A percentile compares a stretch with the other conserved stretches of the same genome.
phyloP scores from a whole-genome alignment of 306 rosid species.

The Prinsepia uniflora region DNA sequence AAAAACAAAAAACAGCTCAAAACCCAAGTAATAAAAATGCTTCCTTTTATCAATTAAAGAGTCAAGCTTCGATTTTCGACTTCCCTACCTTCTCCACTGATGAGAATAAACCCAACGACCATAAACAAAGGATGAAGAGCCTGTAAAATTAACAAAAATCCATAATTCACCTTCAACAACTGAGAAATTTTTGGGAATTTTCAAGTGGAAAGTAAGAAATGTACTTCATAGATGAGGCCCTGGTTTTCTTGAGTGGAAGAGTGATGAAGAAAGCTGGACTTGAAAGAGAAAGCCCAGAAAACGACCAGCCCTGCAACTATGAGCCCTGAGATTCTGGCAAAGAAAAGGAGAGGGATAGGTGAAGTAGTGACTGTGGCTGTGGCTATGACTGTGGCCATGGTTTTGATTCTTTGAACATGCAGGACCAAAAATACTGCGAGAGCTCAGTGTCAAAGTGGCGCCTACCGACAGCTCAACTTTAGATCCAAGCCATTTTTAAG shows the following conservation, averaged over 20 bases:
- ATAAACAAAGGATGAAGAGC: conserved; percentile 83
- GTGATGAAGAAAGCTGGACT: conserved; percentile 59
- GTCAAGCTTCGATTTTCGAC: not conserved
- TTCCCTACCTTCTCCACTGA: conserved; percentile 81
- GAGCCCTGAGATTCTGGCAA: conserved; percentile 59
- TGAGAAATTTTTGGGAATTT: not conserved
- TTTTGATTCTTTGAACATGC: not conserved
- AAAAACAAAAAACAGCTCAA: conserved; percentile 8
- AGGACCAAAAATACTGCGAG: not conserved
- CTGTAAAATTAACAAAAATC: conserved; percentile 32
- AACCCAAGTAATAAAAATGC: conserved; percentile 8
- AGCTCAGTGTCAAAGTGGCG: conserved; percentile 3
- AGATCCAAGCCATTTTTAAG: conserved; percentile 21
- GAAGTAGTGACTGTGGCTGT: conserved; percentile 23
- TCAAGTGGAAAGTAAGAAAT: not conserved
- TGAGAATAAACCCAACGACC: conserved; percentile 84
- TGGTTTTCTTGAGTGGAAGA: conserved; percentile 43
- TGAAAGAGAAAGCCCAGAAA: conserved; percentile 65
- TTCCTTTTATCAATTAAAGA: not conserved
- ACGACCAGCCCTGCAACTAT: conserved; percentile 53
- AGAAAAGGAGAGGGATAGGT: conserved; percentile 36
- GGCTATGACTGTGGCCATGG: conserved; percentile 56
- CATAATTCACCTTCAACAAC: not conserved
- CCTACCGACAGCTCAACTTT: conserved; percentile 34
- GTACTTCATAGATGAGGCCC: conserved; percentile 48